Percentiles rank a stretch among this genome's conserved stretches.
These are phyloP conservation scores for Coemansia sp. DNA, from an alignment of 192 early-diverging fungal genomes.

Conservation along the genomic window DNA sequence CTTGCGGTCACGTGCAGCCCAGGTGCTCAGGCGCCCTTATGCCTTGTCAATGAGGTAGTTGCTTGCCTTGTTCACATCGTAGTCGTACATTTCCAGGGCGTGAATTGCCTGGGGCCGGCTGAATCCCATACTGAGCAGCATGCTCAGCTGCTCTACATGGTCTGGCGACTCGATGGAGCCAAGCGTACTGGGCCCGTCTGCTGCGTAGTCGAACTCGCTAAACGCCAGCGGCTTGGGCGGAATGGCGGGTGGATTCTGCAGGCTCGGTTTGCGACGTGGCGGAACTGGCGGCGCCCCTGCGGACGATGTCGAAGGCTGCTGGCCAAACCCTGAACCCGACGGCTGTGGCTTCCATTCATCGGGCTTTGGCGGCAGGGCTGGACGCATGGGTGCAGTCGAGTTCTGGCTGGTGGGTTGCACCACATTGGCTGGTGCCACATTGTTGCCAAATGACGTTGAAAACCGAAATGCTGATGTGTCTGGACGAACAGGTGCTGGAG, in stretches of 20 bases:
- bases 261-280: conserved; percentile 15
- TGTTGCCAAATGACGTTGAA: conserved; percentile 25
- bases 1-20: not conserved
- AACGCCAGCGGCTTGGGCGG: conserved; percentile 51
- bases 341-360: conserved; percentile 31
- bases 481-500: not conserved
- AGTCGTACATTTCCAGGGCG: conserved; percentile 67
- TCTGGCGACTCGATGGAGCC: conserved; percentile 10
- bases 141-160: conserved; percentile 53
- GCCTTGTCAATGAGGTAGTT: conserved; percentile 70
- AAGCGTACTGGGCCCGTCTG: conserved; percentile 20
- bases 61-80: conserved; percentile 70
- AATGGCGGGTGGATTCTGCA: conserved; percentile 31
- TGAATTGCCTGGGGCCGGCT: conserved; percentile 62
- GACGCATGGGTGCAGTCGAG: not conserved
- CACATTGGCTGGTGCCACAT: not conserved
- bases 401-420: too few species aligned
- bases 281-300: conserved; percentile 11
- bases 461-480: conserved; percentile 8
- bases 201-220: conserved; percentile 47
- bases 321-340: not conserved
- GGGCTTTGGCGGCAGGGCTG: conserved; percentile 44
- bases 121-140: conserved; percentile 73
- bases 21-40: not conserved
- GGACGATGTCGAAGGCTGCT: not conserved